A percentile compares a stretch with the other conserved stretches of the same genome.
phyloP scores from a whole-genome alignment of 257 asterid species.

The Mitragyna speciosa region DNA sequence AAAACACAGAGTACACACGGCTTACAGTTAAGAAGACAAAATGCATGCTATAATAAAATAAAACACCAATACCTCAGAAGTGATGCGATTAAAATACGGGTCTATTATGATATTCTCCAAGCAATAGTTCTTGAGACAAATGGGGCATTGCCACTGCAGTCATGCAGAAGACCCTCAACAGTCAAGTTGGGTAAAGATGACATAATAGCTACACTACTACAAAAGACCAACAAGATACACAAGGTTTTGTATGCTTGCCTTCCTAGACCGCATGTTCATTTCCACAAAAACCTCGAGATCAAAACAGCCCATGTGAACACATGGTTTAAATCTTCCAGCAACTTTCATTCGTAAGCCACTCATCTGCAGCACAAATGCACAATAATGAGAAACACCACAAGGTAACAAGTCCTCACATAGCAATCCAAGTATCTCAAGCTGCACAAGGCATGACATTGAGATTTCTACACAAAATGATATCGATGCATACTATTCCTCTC shows the following conservation, averaged over 20 bases:
- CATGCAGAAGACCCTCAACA: conserved; percentile 24
- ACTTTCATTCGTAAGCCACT: conserved; percentile 95
- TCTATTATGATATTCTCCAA: conserved; percentile 85
- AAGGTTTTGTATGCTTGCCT: conserved; percentile 56
- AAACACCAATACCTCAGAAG: conserved; percentile 59
- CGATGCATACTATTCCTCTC: neutral
- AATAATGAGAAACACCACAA: conserved; percentile 19
- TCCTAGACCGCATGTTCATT: conserved; percentile 95
- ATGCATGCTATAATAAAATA: neutral
- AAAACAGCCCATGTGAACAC: conserved; percentile 96
- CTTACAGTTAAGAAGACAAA: conserved; percentile 12
- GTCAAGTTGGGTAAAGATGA: neutral
- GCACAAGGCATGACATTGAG: neutral
- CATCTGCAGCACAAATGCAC: conserved; percentile 56
- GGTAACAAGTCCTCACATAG: neutral
- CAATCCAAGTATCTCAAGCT: neutral
- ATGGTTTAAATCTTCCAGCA: conserved; percentile 91
- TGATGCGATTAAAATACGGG: conserved; percentile 83
- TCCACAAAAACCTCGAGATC: conserved; percentile 95
- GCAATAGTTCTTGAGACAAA: conserved; percentile 88
- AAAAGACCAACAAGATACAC: neutral
- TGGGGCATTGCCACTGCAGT: conserved; percentile 99
- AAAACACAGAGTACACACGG: conserved; percentile 7
- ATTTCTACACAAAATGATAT: neutral
- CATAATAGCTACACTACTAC: neutral